Conservation (phyloP, 78 protist species). For the Guillardia theta region DNA sequence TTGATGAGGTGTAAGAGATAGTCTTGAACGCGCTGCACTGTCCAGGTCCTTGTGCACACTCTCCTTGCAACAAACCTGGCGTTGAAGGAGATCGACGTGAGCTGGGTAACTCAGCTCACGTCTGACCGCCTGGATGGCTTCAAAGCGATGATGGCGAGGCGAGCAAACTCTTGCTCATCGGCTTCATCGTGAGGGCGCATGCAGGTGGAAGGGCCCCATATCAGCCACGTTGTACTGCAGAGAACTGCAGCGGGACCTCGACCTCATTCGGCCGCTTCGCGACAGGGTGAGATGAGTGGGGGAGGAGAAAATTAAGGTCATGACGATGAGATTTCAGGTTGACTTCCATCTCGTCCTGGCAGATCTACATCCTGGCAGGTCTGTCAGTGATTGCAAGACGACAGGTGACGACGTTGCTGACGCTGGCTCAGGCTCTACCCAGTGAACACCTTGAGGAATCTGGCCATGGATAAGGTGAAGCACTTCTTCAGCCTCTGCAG, state of each 20-base stretch:
- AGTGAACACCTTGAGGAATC: slow-evolving; percentile 31
- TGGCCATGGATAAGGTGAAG: slow-evolving; percentile 31
- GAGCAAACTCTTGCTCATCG: too few relatives aligned
- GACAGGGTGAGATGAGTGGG: too few relatives aligned
- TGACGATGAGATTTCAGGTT: too few relatives aligned
- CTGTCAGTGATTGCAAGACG: not conserved
- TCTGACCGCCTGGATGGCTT: not conserved
- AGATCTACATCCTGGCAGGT: not conserved
- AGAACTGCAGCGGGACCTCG: not conserved
- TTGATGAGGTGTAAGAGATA: too few relatives aligned
- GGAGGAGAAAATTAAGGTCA: too few relatives aligned
- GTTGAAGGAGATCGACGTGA: not conserved
- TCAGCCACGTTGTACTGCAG: not conserved
- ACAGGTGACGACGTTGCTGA: not conserved
- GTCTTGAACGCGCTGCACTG: too few relatives aligned
- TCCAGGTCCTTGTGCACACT: not conserved
- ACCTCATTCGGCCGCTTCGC: too few relatives aligned
- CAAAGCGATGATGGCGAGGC: not conserved
- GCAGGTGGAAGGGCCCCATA: too few relatives aligned
- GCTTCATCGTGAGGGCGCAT: too few relatives aligned
- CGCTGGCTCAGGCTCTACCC: not conserved
- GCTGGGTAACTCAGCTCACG: slow-evolving; percentile 33
- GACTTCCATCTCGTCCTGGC: slow-evolving; percentile 13
- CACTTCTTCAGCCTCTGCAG: too few relatives aligned
- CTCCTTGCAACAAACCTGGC: not conserved